A percentile compares a stretch with the other conserved stretches of the same genome.
phyloP scores from a whole-genome alignment of 257 asterid species.

The Voacanga thouarsii region DNA sequence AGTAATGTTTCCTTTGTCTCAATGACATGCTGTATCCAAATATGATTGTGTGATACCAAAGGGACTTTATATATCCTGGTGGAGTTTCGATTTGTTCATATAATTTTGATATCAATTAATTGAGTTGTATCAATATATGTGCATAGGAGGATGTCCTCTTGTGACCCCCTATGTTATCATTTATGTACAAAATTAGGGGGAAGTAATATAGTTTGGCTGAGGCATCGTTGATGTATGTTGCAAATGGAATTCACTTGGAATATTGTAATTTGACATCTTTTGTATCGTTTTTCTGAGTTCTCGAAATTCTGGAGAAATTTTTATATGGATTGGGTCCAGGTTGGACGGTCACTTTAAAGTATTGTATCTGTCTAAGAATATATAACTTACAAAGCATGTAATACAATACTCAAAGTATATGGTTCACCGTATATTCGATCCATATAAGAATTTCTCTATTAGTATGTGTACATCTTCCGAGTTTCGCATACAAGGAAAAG shows the following conservation, averaged over 20 bases:
- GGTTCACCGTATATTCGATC: too few relatives aligned
- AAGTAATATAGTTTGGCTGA: neutral
- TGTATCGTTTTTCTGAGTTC: neutral
- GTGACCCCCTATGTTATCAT: neutral
- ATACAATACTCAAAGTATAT: too few relatives aligned
- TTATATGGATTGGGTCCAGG: too few relatives aligned
- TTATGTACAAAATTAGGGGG: neutral
- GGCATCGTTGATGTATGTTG: neutral
- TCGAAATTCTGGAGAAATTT: too few relatives aligned
- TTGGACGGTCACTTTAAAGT: too few relatives aligned
- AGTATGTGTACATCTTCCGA: too few relatives aligned
- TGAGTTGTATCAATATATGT: neutral
- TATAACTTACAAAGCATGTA: too few relatives aligned
- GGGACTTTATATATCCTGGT: neutral
- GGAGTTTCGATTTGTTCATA: slow-evolving; percentile 1
- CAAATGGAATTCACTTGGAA: neutral
- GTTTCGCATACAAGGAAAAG: too few relatives aligned
- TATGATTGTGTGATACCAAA: neutral
- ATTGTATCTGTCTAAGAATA: too few relatives aligned
- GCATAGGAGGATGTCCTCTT: neutral
- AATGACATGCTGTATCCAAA: neutral
- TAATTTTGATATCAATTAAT: neutral
- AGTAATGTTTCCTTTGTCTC: neutral
- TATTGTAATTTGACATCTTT: neutral
- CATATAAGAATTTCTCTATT: too few relatives aligned